Conservation (phyloP, 345 rosid genomes). For the Syzygium oleosum region DNA sequence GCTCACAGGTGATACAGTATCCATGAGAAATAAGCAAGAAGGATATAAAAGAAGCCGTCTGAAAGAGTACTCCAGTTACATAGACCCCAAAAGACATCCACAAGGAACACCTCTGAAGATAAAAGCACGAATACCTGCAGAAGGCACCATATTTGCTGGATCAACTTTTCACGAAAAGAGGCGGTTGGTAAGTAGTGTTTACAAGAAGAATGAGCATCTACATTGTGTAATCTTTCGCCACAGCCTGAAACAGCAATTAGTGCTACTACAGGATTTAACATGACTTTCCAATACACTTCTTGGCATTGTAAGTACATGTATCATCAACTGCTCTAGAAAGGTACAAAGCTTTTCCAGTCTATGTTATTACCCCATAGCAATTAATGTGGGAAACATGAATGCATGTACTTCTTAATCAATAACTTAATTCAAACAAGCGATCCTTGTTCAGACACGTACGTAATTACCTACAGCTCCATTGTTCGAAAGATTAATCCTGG, state of each 20-base stretch:
- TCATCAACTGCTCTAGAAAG: neutral
- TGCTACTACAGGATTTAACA: neutral
- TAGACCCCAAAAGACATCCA: constrained; percentile 98
- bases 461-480: neutral
- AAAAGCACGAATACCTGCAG: constrained; percentile 85
- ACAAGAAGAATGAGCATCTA: neutral
- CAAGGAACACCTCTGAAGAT: constrained; percentile 71
- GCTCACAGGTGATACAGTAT: constrained; percentile 83
- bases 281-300: neutral
- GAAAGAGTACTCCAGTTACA: constrained; percentile 85
- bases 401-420: neutral
- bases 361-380: neutral
- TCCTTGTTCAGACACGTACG: neutral
- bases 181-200: neutral
- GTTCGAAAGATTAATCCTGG: neutral
- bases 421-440: neutral
- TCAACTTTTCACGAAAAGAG: neutral
- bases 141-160: neutral
- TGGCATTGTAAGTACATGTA: neutral
- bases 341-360: neutral
- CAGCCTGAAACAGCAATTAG: neutral
- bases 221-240: neutral
- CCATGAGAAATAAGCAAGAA: constrained; percentile 92
- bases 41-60: constrained; percentile 83
- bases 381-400: neutral